phyloP scores from a whole-genome alignment of 352 stramenopile genomes.

The Phytopythium vexans region DNA sequence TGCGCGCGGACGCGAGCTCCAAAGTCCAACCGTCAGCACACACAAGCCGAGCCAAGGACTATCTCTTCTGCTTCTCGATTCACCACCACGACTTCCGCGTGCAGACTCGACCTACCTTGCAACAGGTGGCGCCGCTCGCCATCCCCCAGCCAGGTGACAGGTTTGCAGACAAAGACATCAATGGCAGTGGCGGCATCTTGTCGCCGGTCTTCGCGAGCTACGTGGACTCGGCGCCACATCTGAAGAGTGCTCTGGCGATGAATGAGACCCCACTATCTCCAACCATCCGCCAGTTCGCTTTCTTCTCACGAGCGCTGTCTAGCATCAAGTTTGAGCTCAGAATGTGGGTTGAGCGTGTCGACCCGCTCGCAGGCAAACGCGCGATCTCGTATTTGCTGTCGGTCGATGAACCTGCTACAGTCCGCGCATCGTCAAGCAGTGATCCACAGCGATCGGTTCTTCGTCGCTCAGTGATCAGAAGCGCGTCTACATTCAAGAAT shows the following conservation, averaged over 20 bases:
- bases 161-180: not conserved
- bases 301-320: constrained; percentile 6
- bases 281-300: constrained; percentile 4
- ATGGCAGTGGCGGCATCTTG: not conserved
- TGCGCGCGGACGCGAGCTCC: constrained; percentile 6
- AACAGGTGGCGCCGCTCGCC: constrained; percentile 1
- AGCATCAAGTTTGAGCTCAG: constrained; percentile 51
- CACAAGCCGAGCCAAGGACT: constrained; percentile 23
- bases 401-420: constrained; percentile 24
- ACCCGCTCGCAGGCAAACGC: constrained; percentile 45
- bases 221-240: not conserved
- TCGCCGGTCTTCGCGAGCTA: constrained; percentile 5
- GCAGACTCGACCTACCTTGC: not conserved
- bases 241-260: not conserved
- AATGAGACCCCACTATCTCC: constrained; percentile 5
- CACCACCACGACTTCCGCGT: constrained; percentile 17
- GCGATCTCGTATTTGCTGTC: constrained; percentile 70
- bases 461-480: constrained; percentile 45
- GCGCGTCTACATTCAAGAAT: constrained; percentile 60
- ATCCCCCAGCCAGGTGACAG: not conserved
- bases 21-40: constrained; percentile 4
- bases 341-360: constrained; percentile 74
- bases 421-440: too few relatives aligned
- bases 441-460: not conserved
- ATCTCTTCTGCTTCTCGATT: constrained; percentile 53